phyloP scores from a whole-genome alignment of 2,329 filamentous ascomycete genomes.

The Xylaria sp. region DNA sequence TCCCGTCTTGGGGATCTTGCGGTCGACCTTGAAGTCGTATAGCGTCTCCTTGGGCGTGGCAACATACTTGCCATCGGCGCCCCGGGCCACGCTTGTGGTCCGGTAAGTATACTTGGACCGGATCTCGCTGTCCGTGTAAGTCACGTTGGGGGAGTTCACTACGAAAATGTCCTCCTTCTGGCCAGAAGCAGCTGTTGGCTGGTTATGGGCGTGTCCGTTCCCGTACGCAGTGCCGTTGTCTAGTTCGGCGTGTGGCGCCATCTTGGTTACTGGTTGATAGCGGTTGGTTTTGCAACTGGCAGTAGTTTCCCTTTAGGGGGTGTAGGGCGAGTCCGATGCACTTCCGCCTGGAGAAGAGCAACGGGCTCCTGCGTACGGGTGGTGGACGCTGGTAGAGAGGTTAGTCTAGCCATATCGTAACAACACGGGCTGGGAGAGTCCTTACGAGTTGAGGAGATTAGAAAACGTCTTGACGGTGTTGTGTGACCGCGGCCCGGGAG shows the following conservation, averaged over 20 bases:
- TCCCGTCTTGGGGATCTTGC: constrained; percentile 90
- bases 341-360: constrained; percentile 84
- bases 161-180: constrained; percentile 74
- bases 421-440: neutral
- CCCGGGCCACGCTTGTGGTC: constrained; percentile 83
- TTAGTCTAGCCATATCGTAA: constrained; percentile 38
- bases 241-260: constrained; percentile 91
- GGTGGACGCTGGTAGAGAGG: constrained; percentile 74
- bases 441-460: constrained; percentile 97
- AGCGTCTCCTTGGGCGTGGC: constrained; percentile 87
- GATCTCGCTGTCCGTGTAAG: constrained; percentile 89
- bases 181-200: constrained; percentile 44
- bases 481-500: constrained; percentile 68
- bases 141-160: constrained; percentile 91
- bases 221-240: constrained; percentile 68
- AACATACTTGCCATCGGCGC: constrained; percentile 77
- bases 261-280: constrained; percentile 57
- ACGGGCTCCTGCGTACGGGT: constrained; percentile 96
- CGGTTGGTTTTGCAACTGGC: constrained; percentile 37
- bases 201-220: constrained; percentile 62
- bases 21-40: constrained; percentile 98
- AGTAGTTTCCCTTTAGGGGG: constrained; percentile 60
- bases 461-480: constrained; percentile 93
- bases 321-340: constrained; percentile 75
- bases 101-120: constrained; percentile 96